These are phyloP conservation scores for Athelia sp. DNA, from an alignment of 1,284 basidiomycete species.

Conservation along the genomic window DNA sequence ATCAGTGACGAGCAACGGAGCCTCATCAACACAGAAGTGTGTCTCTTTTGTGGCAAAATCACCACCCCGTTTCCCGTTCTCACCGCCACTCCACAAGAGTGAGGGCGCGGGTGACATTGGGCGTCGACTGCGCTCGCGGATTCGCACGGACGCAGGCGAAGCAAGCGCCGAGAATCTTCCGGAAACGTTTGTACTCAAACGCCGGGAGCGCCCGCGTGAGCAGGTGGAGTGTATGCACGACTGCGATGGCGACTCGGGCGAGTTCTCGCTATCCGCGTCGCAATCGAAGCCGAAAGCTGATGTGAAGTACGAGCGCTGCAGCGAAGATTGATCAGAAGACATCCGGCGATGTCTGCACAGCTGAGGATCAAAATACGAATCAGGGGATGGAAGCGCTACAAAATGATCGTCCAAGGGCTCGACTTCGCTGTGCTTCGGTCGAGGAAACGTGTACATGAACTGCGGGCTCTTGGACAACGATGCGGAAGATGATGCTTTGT, in stretches of 20 bases:
- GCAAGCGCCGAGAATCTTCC: neutral
- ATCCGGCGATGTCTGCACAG: neutral
- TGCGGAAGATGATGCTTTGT: slow-evolving; percentile 17
- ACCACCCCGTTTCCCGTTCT: neutral
- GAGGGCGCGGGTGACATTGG: neutral
- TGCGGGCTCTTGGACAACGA: slow-evolving; percentile 25
- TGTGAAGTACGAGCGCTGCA: neutral
- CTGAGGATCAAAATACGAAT: neutral
- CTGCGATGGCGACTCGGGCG: neutral
- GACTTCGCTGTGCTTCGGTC: neutral
- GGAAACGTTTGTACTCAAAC: neutral
- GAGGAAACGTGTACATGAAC: slow-evolving; percentile 10
- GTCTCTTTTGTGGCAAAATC: too few species aligned
- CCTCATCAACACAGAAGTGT: too few species aligned
- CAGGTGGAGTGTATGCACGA: neutral
- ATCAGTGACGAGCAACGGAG: too few species aligned
- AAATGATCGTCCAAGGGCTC: neutral
- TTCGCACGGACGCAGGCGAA: neutral
- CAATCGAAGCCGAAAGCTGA: neutral
- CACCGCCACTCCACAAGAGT: neutral
- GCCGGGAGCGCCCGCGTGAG: neutral
- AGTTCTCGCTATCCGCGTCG: neutral
- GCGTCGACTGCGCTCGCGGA: neutral
- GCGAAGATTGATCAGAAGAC: neutral
- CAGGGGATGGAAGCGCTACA: neutral